Evolutionary conservation across 148 eudicot genomes (phyloP).

Genomic region (Vaccinium myrtillus): DNA sequence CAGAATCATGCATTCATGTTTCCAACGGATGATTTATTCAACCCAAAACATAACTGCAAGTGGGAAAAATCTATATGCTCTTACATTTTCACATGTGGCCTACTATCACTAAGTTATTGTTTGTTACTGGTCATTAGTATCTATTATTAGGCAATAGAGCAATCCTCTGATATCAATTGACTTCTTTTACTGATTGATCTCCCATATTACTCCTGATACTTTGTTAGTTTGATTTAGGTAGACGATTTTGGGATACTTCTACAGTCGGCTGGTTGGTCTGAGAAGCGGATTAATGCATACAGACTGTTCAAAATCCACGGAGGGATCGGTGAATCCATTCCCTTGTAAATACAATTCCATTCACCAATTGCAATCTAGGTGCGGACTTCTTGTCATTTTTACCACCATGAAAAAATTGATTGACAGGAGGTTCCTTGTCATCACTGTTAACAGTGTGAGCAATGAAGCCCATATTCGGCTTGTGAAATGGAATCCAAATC

Average conservation of each 20-base stretch:
- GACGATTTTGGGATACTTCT: neutral
- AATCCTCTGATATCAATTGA: neutral
- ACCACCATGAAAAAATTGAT: neutral
- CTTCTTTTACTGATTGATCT: neutral
- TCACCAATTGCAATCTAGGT: neutral
- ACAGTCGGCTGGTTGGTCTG: slow-evolving; percentile 3
- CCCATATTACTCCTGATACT: neutral
- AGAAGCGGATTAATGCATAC: neutral
- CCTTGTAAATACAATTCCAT: neutral
- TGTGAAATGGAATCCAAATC: neutral
- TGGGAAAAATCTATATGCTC: neutral
- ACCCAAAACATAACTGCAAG: neutral
- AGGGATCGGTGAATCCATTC: neutral
- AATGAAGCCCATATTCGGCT: neutral
- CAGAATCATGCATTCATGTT: neutral
- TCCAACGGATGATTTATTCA: neutral
- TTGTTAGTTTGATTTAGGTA: slow-evolving; percentile 3
- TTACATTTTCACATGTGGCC: neutral
- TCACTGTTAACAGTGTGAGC: neutral
- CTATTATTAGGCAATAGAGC: neutral
- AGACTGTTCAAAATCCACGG: neutral
- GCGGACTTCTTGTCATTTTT: neutral
- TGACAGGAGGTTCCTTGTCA: neutral
- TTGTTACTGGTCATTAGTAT: neutral
- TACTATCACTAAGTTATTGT: neutral